These are phyloP conservation scores for Ophiostoma ips DNA, from an alignment of 2,329 filamentous ascomycete species.

Conservation along the genomic window DNA sequence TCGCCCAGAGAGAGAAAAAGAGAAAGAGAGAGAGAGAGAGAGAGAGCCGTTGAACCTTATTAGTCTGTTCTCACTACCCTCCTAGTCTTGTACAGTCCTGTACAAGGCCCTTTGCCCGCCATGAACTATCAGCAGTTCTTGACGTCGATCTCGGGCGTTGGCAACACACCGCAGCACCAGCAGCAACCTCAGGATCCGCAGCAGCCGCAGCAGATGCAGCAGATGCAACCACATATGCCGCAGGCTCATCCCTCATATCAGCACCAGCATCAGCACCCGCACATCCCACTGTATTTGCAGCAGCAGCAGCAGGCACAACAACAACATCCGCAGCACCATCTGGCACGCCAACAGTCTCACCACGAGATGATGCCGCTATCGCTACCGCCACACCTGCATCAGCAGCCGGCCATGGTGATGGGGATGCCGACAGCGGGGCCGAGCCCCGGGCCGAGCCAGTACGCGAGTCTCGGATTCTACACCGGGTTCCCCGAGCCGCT, in stretches of 20 bases:
- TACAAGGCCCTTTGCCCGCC: not conserved
- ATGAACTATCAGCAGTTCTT: conserved; percentile 1
- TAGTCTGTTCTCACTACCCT: too few relatives aligned
- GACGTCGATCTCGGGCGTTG: conserved; percentile 4
- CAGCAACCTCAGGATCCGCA: not conserved
- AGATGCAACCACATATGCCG: not conserved
- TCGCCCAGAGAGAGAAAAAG: too few relatives aligned
- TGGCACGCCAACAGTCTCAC: not conserved
- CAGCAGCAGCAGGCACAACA: conserved; percentile 1
- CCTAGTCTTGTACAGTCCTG: too few relatives aligned
- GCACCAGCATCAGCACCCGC: not conserved
- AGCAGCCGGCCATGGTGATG: conserved; percentile 21
- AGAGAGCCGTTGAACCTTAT: too few relatives aligned
- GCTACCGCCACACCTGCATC: conserved; percentile 9
- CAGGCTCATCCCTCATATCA: not conserved
- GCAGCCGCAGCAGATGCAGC: not conserved
- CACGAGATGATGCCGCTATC: too few relatives aligned
- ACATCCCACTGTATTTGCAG: not conserved
- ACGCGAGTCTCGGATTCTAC: conserved; percentile 35
- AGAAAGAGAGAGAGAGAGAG: too few relatives aligned
- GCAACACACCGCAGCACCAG: not conserved
- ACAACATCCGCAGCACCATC: conserved; percentile 4
- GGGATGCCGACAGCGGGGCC: conserved; percentile 17
- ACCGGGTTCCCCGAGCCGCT: conserved; percentile 35
- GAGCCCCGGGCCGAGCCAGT: conserved; percentile 24